Evolutionary conservation across 495 filamentous ascomycete genomes (phyloP), one percentile per base, ranked within the genome.

Genomic region (Aspergillus nidulans): DNA sequence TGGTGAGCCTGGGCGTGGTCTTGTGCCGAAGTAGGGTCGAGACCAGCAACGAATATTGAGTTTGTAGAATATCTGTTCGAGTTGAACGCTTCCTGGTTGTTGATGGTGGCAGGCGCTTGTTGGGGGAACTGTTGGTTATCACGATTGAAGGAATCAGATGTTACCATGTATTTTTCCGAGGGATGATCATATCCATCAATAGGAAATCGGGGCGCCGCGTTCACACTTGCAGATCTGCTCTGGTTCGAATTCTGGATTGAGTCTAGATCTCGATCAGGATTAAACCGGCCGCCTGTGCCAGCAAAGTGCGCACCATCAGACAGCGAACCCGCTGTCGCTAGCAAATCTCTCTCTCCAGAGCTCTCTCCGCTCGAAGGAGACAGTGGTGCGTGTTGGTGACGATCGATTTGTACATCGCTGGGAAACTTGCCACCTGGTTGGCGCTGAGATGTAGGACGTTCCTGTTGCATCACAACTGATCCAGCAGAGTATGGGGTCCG

Each of bases 391-490:
- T 88, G 86, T 78, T 89, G 81, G 75, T 87, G 80, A 72, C 89
- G 82, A 62, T 89, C 84, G 62, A 95, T 81, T 65, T 90, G 82
- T 49, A 95, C 69, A 71, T 94, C 89, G 69, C 86, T 90, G 62
- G 91, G 91, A 72, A 96, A 96, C 58, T 90, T 85, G 70, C 91
- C 91, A 78, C 91, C 91, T 79, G 88, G 81, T 69, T 85, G 82
- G 60, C 90, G 86, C 59, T 74, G 74, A 13, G 73, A 72, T 20
- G 69, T 74, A 36, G 77, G 75, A 40, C 75, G 68, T n/a, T 76
- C 76, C 24, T 70, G 68, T 44, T 59, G 57, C 54, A 73, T 54
- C 38, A 74, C 75, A 23, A 79, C 75, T 5, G 81, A 81, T 45
- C 72, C 75, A 18, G 82, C 80, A 13, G 85, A 82, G 69, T 90